Base-by-base conservation (phyloP, 139 green algal genomes). In the Tetradesmus lagerheimii region DNA sequence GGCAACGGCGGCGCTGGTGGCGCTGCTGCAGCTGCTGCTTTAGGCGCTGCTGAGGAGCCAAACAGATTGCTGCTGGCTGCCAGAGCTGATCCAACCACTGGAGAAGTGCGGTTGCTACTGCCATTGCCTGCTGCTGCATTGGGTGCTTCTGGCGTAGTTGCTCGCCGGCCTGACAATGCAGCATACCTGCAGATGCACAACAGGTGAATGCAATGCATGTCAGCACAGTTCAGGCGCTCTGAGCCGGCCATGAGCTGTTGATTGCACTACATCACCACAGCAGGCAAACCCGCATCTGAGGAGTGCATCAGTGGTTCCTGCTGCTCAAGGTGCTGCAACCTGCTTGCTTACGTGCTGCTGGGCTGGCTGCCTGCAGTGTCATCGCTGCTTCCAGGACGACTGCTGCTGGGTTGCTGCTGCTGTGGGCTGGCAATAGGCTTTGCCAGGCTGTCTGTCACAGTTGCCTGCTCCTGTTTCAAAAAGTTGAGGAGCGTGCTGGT, bases 401-500 rank as follows among this genome's bases (percentile, higher is more conserved):
- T 45, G 39, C 39, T 37, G n/a, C 45, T 75, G 12, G 80, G 6
- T 53, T 78, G 23, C 53, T 78, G 82, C 31, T 50, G 23, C 57
- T 71, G 57, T 71, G 20, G 57, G 57, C 57, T 71, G 57, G 57
- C 57, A 71, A 6, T 18, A 31, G 57, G 57, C 57, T 71, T 71
- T 71, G 57, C 31, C 57, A 71, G 57, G 57, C 57, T 71, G 57
- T 71, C 57, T 71, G 57, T 71, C 5, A 79, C 37, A 31, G 45
- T 43, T 16, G 25, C 67, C 29, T 79, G 57, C 53, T 88, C 83
- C 62, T 88, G 83, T 37, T 53, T 53, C 31, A 88, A 62, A 35
- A 88, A 88, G 38, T 83, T 83, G 29, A 83, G 20, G 67, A 89
- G 85, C 12, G 85, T 89, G 71, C 66, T 80, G 41, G 43, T 83